phyloP scores from a whole-genome alignment of 169 alveolate genomes.

The Plasmodium vivax region DNA sequence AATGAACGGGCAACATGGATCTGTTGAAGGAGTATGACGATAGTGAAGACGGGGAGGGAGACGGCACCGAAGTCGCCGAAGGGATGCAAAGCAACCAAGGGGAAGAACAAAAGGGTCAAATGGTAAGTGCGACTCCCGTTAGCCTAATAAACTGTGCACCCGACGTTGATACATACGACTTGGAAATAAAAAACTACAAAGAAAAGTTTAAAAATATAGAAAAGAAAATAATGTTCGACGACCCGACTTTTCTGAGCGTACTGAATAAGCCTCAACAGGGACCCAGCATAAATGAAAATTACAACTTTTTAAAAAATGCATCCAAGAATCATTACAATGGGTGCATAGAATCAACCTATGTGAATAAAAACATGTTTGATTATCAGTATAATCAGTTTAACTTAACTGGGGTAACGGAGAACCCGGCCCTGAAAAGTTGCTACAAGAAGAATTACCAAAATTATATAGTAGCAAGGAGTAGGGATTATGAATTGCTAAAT shows the following conservation, averaged over 20 bases:
- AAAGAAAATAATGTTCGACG: slow-evolving; percentile 68
- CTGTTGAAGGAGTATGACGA: slow-evolving; percentile 62
- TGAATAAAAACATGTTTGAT: slow-evolving; percentile 71
- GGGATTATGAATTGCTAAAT: slow-evolving; percentile 1
- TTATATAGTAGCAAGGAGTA: slow-evolving; percentile 29
- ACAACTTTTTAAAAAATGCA: slow-evolving; percentile 74
- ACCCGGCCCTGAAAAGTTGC: slow-evolving; percentile 65
- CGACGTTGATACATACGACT: slow-evolving; percentile 77
- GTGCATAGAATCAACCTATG: slow-evolving; percentile 49
- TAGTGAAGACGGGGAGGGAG: slow-evolving; percentile 38
- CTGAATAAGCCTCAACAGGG: slow-evolving; percentile 71
- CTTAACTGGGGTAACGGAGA: slow-evolving; percentile 56
- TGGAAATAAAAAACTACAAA: slow-evolving; percentile 74
- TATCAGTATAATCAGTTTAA: slow-evolving; percentile 72
- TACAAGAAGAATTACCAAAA: slow-evolving; percentile 44
- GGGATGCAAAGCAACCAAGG: neutral
- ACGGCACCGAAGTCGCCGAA: neutral
- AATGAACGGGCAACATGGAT: slow-evolving; percentile 40
- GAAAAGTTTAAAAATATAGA: slow-evolving; percentile 70
- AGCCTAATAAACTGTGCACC: slow-evolving; percentile 82
- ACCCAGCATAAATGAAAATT: slow-evolving; percentile 69
- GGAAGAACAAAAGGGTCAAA: neutral
- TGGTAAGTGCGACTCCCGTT: slow-evolving; percentile 15
- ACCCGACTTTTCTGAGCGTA: slow-evolving; percentile 44
- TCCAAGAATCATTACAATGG: slow-evolving; percentile 69